These are phyloP conservation scores for Amanita pallidorosea DNA, from an alignment of 768 basidiomycete species.

Conservation along the genomic window DNA sequence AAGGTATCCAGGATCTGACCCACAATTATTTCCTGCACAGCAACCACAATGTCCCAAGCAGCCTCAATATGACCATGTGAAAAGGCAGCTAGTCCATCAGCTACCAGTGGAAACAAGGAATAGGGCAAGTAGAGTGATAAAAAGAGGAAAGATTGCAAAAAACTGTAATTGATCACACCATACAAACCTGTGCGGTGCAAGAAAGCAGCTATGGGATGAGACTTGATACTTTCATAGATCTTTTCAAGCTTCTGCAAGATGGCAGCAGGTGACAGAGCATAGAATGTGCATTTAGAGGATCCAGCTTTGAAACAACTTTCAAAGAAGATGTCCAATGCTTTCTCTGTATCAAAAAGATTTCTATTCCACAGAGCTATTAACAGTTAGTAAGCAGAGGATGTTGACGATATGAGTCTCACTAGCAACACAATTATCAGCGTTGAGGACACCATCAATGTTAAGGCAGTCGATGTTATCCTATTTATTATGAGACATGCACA, in stretches of 20 bases:
- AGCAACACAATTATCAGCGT: constrained; percentile 28
- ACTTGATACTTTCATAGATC: constrained; percentile 14
- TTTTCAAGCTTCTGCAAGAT: constrained; percentile 24
- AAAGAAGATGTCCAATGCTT: constrained; percentile 24
- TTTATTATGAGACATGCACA: background rate
- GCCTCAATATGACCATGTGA: constrained; percentile 18
- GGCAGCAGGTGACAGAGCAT: constrained; percentile 21
- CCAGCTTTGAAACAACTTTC: constrained; percentile 26
- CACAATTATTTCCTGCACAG: constrained; percentile 9
- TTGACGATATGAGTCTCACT: constrained; percentile 15
- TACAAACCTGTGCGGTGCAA: constrained; percentile 13
- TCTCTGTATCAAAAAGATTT: constrained; percentile 26
- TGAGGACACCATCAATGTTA: constrained; percentile 29
- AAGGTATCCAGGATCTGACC: constrained; percentile 5
- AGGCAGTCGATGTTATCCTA: constrained; percentile 23
- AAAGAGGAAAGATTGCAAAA: constrained; percentile 21
- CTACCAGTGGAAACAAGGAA: constrained; percentile 19
- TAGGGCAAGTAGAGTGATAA: constrained; percentile 24
- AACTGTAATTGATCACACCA: constrained; percentile 25
- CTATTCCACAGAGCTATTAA: constrained; percentile 22
- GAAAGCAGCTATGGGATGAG: constrained; percentile 23
- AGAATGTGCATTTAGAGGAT: constrained; percentile 24
- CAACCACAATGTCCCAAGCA: constrained; percentile 17
- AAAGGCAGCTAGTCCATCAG: constrained; percentile 24
- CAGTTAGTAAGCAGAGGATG: background rate